Percentiles rank a stretch among this genome's conserved stretches.
These are phyloP conservation scores for Halophytophthora polymorphica DNA, from an alignment of 352 stramenopile genomes.

Conservation along the genomic window DNA sequence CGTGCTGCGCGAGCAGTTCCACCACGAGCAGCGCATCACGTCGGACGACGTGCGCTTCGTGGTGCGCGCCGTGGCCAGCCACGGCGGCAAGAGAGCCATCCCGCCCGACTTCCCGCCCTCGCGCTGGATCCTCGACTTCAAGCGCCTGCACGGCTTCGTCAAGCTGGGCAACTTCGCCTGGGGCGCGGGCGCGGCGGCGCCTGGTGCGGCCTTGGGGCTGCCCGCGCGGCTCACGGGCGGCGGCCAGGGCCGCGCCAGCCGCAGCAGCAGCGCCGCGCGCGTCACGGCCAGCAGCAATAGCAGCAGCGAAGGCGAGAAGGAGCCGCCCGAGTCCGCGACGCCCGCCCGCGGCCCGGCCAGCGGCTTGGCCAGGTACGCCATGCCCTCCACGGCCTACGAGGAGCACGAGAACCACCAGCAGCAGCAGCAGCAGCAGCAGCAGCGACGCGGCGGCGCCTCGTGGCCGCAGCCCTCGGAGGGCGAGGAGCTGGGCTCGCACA, in stretches of 20 bases:
- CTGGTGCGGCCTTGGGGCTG: conserved; percentile 2
- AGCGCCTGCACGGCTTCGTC: conserved; percentile 38
- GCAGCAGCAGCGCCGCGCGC: too few species aligned
- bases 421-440: conserved; percentile 9
- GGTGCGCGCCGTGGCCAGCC: conserved; percentile 43
- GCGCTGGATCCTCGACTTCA: conserved; percentile 49
- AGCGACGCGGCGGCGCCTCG: background rate
- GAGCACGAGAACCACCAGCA: conserved; percentile 6
- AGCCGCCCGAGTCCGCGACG: background rate
- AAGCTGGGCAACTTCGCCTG: conserved; percentile 5
- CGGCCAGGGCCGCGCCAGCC: background rate
- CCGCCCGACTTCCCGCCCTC: conserved; percentile 44
- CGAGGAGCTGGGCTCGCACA: conserved; percentile 14
- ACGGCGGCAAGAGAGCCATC: conserved; percentile 24
- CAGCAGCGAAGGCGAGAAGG: conserved; percentile 6
- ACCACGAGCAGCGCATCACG: conserved; percentile 43
- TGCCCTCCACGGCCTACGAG: too few species aligned
- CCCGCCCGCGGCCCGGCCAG: too few species aligned
- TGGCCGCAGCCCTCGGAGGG: conserved; percentile 4
- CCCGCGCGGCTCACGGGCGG: conserved; percentile 4
- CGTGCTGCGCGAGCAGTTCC: conserved; percentile 49
- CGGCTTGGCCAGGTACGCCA: background rate
- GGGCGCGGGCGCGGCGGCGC: background rate
- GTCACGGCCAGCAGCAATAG: conserved; percentile 3
- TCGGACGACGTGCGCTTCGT: conserved; percentile 60